A percentile compares a stretch with the other conserved stretches of the same genome.
phyloP scores from a whole-genome alignment of 371 early-diverging fungal genomes.

The Mucor irregularis region DNA sequence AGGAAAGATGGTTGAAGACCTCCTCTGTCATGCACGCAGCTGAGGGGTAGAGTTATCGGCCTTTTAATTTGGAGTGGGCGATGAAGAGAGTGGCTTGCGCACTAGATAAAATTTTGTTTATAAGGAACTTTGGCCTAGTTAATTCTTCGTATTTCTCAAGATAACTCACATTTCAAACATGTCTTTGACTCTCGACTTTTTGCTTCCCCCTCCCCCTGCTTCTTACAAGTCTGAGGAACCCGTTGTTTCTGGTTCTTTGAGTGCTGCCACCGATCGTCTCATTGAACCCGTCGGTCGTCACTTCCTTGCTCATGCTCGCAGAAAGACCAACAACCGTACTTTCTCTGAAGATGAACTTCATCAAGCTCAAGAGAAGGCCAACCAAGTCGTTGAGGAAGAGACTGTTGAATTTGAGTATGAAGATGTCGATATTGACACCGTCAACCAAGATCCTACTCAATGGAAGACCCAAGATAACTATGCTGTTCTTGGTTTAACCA shows the following conservation, averaged over 20 bases:
- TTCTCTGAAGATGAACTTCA: slow-evolving; percentile 70
- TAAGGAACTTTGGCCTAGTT: not conserved
- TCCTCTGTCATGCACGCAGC: too few relatives aligned
- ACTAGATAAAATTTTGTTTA: not conserved
- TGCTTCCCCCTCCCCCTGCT: slow-evolving; percentile 67
- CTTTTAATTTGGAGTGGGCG: not conserved
- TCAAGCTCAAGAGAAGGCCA: slow-evolving; percentile 49
- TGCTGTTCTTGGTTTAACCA: slow-evolving; percentile 80
- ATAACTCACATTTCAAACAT: slow-evolving; percentile 15
- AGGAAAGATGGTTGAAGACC: too few relatives aligned
- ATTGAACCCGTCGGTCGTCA: slow-evolving; percentile 66
- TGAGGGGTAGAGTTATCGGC: too few relatives aligned
- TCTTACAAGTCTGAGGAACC: slow-evolving; percentile 59
- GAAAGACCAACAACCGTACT: slow-evolving; percentile 69
- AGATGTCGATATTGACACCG: slow-evolving; percentile 63
- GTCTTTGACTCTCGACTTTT: slow-evolving; percentile 63
- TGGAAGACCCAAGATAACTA: slow-evolving; percentile 92
- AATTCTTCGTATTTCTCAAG: not conserved
- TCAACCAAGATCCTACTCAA: slow-evolving; percentile 75
- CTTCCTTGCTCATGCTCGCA: slow-evolving; percentile 69
- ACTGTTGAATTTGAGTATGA: slow-evolving; percentile 75
- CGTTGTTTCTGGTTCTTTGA: slow-evolving; percentile 47
- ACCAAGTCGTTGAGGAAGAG: slow-evolving; percentile 55
- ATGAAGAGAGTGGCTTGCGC: not conserved
- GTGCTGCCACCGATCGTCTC: slow-evolving; percentile 50